Conservation (phyloP, 2,329 filamentous ascomycete species). For the Aspergillus udagawae region DNA sequence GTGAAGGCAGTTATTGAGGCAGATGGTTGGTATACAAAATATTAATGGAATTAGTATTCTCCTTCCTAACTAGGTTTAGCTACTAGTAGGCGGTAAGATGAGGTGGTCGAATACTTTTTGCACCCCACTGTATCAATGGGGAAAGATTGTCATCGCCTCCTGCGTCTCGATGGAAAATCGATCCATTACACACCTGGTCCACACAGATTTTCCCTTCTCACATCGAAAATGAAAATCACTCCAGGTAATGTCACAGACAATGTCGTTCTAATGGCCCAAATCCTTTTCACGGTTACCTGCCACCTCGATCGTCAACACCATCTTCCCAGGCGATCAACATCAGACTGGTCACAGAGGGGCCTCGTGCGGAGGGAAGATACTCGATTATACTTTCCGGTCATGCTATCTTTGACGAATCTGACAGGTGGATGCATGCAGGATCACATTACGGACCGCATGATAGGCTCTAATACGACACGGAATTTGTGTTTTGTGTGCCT, state of each 20-base stretch:
- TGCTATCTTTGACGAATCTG: not conserved
- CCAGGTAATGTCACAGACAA: not conserved
- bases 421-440: not conserved
- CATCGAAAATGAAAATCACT: too few relatives aligned
- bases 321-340: not conserved
- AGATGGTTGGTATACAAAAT: too few relatives aligned
- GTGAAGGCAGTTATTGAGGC: too few relatives aligned
- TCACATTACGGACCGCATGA: not conserved
- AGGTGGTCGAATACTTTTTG: too few relatives aligned
- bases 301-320: not conserved
- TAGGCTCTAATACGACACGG: not conserved
- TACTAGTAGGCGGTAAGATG: too few relatives aligned
- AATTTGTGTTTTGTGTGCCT: too few relatives aligned
- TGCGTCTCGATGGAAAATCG: not conserved
- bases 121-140: too few relatives aligned
- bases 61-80: too few relatives aligned
- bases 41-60: too few relatives aligned
- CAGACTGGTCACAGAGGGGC: too few relatives aligned
- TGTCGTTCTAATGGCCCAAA: not conserved
- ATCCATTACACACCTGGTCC: not conserved
- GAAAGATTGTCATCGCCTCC: not conserved
- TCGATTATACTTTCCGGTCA: not conserved
- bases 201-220: not conserved
- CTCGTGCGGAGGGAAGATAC: not conserved
- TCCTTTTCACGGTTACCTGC: not conserved